These are phyloP conservation scores for Xylaria sp. DNA, from an alignment of 2,329 filamentous ascomycete species.

Conservation along the genomic window DNA sequence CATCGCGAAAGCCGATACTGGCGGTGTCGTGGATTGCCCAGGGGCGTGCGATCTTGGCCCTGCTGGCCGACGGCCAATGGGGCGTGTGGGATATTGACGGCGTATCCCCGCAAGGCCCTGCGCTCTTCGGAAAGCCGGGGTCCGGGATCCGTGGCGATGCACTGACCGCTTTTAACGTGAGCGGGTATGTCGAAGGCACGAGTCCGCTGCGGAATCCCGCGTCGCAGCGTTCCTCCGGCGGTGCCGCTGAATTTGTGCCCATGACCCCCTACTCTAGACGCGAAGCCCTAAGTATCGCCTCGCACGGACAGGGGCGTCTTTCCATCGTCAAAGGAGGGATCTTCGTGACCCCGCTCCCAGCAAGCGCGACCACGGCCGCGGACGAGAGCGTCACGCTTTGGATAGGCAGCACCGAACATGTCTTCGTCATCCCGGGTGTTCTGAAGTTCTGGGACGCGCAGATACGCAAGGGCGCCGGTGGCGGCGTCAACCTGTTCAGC, in stretches of 20 bases:
- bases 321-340: constrained; percentile 56
- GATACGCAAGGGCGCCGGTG: constrained; percentile 53
- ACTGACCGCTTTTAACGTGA: constrained; percentile 59
- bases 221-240: constrained; percentile 40
- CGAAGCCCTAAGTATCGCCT: constrained; percentile 51
- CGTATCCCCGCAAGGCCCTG: constrained; percentile 50
- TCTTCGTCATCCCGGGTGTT: constrained; percentile 59
- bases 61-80: constrained; percentile 68
- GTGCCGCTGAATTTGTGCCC: constrained; percentile 58
- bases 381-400: constrained; percentile 61
- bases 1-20: constrained; percentile 61
- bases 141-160: constrained; percentile 60
- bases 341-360: constrained; percentile 50
- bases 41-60: constrained; percentile 60
- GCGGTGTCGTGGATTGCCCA: constrained; percentile 65
- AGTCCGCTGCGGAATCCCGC: constrained; percentile 53
- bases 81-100: constrained; percentile 69
- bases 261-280: constrained; percentile 66
- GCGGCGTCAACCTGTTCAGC: constrained; percentile 58
- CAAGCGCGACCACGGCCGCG: constrained; percentile 45
- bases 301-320: constrained; percentile 54
- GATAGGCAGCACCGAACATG: constrained; percentile 59
- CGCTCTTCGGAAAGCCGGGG: constrained; percentile 53
- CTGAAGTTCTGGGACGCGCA: constrained; percentile 64
- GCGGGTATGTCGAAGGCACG: constrained; percentile 64